Conservation (phyloP, 768 basidiomycete species). For the Phaeotremella fagi region DNA sequence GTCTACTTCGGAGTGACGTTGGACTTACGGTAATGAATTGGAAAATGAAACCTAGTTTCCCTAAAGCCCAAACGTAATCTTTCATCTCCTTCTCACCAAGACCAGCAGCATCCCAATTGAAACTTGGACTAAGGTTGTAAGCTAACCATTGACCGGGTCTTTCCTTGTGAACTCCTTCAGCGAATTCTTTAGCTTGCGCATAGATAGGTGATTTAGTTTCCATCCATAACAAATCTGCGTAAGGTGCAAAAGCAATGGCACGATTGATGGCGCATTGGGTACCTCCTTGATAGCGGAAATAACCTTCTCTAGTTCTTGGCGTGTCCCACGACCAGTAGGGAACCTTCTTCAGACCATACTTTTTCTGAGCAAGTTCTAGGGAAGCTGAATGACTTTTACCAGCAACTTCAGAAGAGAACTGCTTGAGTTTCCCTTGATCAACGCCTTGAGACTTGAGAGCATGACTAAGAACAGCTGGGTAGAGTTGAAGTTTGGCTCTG, state of each 20-base stretch:
- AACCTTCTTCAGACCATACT: slow-evolving; percentile 59
- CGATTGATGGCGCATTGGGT: slow-evolving; percentile 91
- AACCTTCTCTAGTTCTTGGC: slow-evolving; percentile 90
- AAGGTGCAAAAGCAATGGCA: slow-evolving; percentile 86
- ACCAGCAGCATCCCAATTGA: slow-evolving; percentile 69
- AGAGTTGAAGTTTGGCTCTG: slow-evolving; percentile 73
- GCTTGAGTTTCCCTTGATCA: slow-evolving; percentile 54
- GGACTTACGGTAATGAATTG: slow-evolving; percentile 59
- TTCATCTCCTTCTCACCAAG: slow-evolving; percentile 80
- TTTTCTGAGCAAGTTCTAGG: slow-evolving; percentile 67
- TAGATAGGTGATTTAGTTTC: slow-evolving; percentile 87
- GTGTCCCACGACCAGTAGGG: slow-evolving; percentile 96
- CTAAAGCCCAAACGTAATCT: slow-evolving; percentile 81
- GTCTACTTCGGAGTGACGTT: background rate
- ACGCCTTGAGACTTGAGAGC: slow-evolving; percentile 56
- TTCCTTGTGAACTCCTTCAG: slow-evolving; percentile 65
- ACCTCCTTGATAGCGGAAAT: slow-evolving; percentile 94
- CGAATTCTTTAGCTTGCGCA: slow-evolving; percentile 85
- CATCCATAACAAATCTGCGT: slow-evolving; percentile 56
- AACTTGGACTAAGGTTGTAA: slow-evolving; percentile 87
- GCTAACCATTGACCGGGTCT: slow-evolving; percentile 86
- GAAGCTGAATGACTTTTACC: slow-evolving; percentile 64
- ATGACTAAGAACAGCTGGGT: slow-evolving; percentile 64
- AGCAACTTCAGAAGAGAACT: slow-evolving; percentile 55
- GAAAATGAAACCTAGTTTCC: slow-evolving; percentile 95